A percentile compares a stretch with the other conserved stretches of the same genome.
Conservation (phyloP, 2,329 filamentous ascomycete genomes). For the Beauveria sp. region DNA sequence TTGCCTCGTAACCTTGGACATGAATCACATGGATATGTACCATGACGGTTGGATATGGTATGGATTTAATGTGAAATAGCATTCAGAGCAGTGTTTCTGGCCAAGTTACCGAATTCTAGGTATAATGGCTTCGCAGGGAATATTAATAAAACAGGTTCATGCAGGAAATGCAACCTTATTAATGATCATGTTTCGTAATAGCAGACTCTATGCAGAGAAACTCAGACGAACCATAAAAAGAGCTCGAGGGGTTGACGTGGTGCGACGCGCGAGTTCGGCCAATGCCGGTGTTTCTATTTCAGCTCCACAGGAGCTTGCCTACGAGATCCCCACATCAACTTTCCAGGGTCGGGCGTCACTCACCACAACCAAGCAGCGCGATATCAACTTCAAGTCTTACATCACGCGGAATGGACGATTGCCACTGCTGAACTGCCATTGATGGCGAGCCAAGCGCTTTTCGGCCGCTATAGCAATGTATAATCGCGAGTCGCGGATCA, state of each 20-base stretch:
- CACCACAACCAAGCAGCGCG: background rate
- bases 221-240: too few relatives aligned
- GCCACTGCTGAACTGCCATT: slow-evolving; percentile 8
- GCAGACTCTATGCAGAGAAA: too few relatives aligned
- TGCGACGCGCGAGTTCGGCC: background rate
- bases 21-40: background rate
- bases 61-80: too few relatives aligned
- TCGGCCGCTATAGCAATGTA: slow-evolving; percentile 34
- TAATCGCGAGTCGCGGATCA: slow-evolving; percentile 47
- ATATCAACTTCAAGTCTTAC: background rate
- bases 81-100: too few relatives aligned
- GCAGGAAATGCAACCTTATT: too few relatives aligned
- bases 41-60: background rate
- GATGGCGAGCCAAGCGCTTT: slow-evolving; percentile 27
- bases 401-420: slow-evolving; percentile 6
- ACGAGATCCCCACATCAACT: slow-evolving; percentile 1
- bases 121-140: too few relatives aligned
- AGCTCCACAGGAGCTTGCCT: slow-evolving; percentile 2
- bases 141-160: too few relatives aligned
- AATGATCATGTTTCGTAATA: too few relatives aligned
- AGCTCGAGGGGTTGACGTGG: background rate
- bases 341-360: background rate
- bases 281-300: background rate
- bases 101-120: too few relatives aligned
- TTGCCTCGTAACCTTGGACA: background rate